These are phyloP conservation scores for Boletus insuetus DNA, from an alignment of 768 basidiomycete genomes.

Conservation along the genomic window DNA sequence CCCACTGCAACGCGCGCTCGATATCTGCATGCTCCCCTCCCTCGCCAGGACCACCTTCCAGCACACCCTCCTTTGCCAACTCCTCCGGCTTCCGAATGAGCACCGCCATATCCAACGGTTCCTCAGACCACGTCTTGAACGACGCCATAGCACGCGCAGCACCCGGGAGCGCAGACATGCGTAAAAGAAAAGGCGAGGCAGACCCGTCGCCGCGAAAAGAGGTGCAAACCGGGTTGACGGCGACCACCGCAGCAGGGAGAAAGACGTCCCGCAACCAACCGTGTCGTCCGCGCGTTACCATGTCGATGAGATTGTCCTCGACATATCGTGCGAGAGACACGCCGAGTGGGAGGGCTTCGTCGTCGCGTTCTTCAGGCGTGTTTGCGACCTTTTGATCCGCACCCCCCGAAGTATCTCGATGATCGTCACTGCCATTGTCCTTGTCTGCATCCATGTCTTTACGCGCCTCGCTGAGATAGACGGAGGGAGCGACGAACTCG, in stretches of 20 bases:
- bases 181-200: slow-evolving; percentile 9
- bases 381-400: not conserved
- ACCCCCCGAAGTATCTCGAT: not conserved
- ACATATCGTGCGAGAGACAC: slow-evolving; percentile 40
- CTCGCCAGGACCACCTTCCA: slow-evolving; percentile 20
- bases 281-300: slow-evolving; percentile 42
- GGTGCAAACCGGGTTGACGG: not conserved
- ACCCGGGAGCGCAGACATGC: slow-evolving; percentile 11
- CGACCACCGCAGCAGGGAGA: not conserved
- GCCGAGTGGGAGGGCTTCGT: slow-evolving; percentile 20
- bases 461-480: slow-evolving; percentile 1
- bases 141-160: slow-evolving; percentile 1
- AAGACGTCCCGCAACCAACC: slow-evolving; percentile 32
- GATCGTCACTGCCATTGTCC: not conserved
- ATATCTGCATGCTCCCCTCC: slow-evolving; percentile 31
- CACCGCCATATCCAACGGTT: slow-evolving; percentile 41
- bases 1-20: slow-evolving; percentile 49
- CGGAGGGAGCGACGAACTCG: slow-evolving; percentile 52
- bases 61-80: slow-evolving; percentile 29
- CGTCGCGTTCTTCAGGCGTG: not conserved
- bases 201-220: not conserved
- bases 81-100: slow-evolving; percentile 42
- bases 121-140: slow-evolving; percentile 10
- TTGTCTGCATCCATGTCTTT: not conserved
- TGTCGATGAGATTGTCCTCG: slow-evolving; percentile 38